Evolutionary conservation across 202 grass and related monocot species (phyloP), one percentile per base, ranked within the genome.

Genomic region (Hordeum pubiflorum): DNA sequence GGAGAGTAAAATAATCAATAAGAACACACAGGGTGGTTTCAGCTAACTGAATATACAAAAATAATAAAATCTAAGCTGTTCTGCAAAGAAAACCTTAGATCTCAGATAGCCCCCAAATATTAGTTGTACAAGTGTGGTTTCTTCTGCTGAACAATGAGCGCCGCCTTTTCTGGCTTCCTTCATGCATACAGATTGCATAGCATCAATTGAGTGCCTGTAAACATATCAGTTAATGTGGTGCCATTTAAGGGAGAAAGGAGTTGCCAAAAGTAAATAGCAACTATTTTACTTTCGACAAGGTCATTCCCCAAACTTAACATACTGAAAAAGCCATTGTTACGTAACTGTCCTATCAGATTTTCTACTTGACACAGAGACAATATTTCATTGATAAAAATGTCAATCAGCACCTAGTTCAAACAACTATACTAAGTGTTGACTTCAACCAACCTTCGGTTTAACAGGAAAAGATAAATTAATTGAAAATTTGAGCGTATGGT

Each of bases 21-120:
- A 7, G 40, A 52, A 31, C 43, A 15, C 5, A 44, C 70, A 41
- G 71, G 36, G 13, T 21, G 21, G 9, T 20, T 26, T 52, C 61
- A 63, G 52, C 2, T 72, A 58, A 63, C 13, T 58, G 9, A 64
- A 85, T 81, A 75, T 40, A 82, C 37, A 50, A 72, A 32, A 84
- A 72, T 39, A 58, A 63, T 13, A 70, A 76, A 60, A 36, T 59
- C 10, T 40, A 78, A 78, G 32, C 29, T 57, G 60, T 57, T 43
- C 14, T 54, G 58, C 21, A 29, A 86, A 87, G 57, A 74, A 63
- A 78, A 96, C 97, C 92, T 93, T 99, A 57, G 97, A 93, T 70
- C 85, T 89, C 67, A 99, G 74, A 83, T 99, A 99, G 50, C 97
- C 97, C 50, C 97, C 97, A 85, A 96, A 99, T 81, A 84, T 96